phyloP scores from a whole-genome alignment of 2,329 filamentous ascomycete genomes.

The Trichoderma atroviride region DNA sequence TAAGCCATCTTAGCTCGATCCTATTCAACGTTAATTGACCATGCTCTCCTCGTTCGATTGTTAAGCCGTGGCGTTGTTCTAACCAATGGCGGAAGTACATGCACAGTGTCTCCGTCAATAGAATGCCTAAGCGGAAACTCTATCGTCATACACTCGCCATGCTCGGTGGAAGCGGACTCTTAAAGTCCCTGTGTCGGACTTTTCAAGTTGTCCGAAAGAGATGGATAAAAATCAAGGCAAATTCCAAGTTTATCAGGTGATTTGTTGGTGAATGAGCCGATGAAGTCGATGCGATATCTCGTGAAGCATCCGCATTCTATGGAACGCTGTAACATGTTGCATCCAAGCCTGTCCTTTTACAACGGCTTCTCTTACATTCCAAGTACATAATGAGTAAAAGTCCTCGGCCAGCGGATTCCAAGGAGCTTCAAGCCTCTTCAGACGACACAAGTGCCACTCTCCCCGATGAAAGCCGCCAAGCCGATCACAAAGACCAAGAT shows the following conservation, averaged over 20 bases:
- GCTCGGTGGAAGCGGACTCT: conserved; percentile 17
- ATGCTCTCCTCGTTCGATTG: background rate
- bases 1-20: background rate
- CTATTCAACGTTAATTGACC: background rate
- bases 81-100: background rate
- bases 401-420: background rate
- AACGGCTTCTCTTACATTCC: background rate
- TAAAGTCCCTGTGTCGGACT: conserved; percentile 9
- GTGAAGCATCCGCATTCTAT: background rate
- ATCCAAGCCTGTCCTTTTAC: background rate
- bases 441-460: background rate
- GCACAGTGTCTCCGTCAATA: conserved; percentile 19
- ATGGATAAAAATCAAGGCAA: background rate
- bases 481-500: background rate
- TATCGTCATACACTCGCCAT: conserved; percentile 23
- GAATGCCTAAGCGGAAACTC: conserved; percentile 10
- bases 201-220: conserved; percentile 9
- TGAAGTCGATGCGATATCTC: background rate
- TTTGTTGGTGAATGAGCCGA: background rate
- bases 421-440: conserved; percentile 5
- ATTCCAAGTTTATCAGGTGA: background rate
- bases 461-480: background rate
- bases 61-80: background rate
- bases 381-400: background rate
- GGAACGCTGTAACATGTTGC: background rate